Evolutionary conservation across 495 filamentous ascomycete species (phyloP), one percentile per base, ranked within the genome.

Genomic region (Aspergillus affinis): DNA sequence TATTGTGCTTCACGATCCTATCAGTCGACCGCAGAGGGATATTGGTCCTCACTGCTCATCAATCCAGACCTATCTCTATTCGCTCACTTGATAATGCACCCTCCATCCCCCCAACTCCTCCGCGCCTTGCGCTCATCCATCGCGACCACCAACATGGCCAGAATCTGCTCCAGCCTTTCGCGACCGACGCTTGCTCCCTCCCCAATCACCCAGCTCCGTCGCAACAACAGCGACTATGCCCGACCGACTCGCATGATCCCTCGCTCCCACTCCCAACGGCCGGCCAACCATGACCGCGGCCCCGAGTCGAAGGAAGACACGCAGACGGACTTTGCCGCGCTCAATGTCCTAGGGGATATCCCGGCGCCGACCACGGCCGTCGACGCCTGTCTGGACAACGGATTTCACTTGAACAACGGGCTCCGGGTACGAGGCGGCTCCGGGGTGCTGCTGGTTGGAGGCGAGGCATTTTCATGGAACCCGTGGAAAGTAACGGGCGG

Each of bases 391-490:
- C 56, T 68, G 13, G 65, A 68, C 41, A 56, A 58, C 13, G 65
- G 65, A 1, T 68, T 68, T 32, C 65, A 68, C 51, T 32, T 68
- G n/a, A 59, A 68, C 72, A 96, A 84, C 61, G 91, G 92, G 2
- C 72, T 88, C 2, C 84, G 81, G 66, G 79, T 96, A 17, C 71
- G 71, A 3, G 82, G 81, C 19, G 86, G 90, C 7, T 82, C 82
- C 29, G 91, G 88, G 0, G 78, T 90, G 21, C 65, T 98, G 63
- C 77, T 98, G 6, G 82, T 97, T 2, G 85, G 81, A 29, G 92
- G 93, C 8, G 93, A 97, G 74, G 92, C 87, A 2, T 97, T 98
- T 67, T 67, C 72, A 45, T 98, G 95, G 95, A 72, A 82, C 68
- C 94, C 94, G 9, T 96, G 91, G 92, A 65, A 74, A 61, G 73